Conservation (phyloP, 1,284 basidiomycete species). For the Ceratorhiza oryzae-sativae region DNA sequence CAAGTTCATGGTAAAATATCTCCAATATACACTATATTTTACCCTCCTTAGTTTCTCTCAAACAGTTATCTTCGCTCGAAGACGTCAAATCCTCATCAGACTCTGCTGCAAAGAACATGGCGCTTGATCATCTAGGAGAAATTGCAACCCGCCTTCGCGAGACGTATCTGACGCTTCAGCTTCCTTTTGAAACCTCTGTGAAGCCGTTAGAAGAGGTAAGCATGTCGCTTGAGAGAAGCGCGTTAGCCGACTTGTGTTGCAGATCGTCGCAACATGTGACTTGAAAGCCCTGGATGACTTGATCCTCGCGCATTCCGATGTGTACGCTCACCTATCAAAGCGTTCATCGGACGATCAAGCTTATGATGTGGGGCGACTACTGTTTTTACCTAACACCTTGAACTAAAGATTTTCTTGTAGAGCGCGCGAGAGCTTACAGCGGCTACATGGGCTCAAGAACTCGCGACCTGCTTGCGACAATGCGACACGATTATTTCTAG, state of each 20-base stretch:
- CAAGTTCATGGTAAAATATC: conserved; percentile 72
- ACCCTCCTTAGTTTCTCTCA: conserved; percentile 43
- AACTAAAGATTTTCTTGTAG: conserved; percentile 52
- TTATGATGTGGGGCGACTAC: conserved; percentile 63
- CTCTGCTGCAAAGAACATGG: conserved; percentile 73
- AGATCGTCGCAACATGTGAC: conserved; percentile 48
- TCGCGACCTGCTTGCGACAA: conserved; percentile 66
- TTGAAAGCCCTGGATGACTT: conserved; percentile 64
- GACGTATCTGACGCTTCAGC: conserved; percentile 59
- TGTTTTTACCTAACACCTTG: neutral
- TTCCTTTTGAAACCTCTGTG: conserved; percentile 37
- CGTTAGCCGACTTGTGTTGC: neutral
- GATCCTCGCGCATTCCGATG: conserved; percentile 65
- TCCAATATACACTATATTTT: neutral
- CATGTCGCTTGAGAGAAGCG: conserved; percentile 1
- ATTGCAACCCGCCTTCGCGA: conserved; percentile 83
- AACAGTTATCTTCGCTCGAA: conserved; percentile 75
- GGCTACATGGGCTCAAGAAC: conserved; percentile 75
- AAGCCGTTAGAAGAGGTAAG: conserved; percentile 75
- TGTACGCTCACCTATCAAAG: conserved; percentile 69
- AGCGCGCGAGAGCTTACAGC: conserved; percentile 78
- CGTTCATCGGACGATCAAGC: conserved; percentile 77
- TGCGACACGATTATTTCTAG: conserved; percentile 58
- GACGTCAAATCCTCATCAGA: conserved; percentile 70
- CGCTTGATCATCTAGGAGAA: conserved; percentile 91